These are phyloP conservation scores for Emergomyces pasteurianus DNA, from an alignment of 2,329 filamentous ascomycete genomes.

Conservation along the genomic window DNA sequence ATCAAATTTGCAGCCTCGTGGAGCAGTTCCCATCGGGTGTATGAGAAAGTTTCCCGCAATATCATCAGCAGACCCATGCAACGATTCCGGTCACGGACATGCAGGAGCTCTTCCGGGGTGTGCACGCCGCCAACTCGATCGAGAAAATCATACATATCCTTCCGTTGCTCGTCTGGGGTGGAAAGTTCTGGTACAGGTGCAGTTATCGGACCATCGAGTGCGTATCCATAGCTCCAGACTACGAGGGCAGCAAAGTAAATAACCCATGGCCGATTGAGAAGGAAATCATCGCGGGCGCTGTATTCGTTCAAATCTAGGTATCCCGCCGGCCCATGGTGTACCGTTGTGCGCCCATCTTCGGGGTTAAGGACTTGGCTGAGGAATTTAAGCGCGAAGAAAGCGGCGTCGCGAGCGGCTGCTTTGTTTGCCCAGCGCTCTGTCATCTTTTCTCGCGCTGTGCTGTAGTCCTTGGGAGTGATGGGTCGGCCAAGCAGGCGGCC, in stretches of 20 bases:
- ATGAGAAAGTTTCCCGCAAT: conserved; percentile 66
- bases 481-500: conserved; percentile 72
- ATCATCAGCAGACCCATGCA: conserved; percentile 73
- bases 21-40: conserved; percentile 81
- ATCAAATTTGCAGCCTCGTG: conserved; percentile 75
- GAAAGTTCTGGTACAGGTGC: conserved; percentile 37
- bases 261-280: conserved; percentile 89
- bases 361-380: conserved; percentile 70
- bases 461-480: conserved; percentile 72
- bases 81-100: conserved; percentile 63
- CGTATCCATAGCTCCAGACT: conserved; percentile 91
- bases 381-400: conserved; percentile 85
- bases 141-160: conserved; percentile 71
- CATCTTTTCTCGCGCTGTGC: conserved; percentile 68
- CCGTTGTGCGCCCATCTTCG: conserved; percentile 31
- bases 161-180: conserved; percentile 53
- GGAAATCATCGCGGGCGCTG: conserved; percentile 72
- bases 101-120: conserved; percentile 65
- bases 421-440: conserved; percentile 81
- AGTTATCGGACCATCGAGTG: conserved; percentile 65
- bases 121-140: conserved; percentile 57
- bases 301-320: conserved; percentile 39
- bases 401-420: conserved; percentile 77
- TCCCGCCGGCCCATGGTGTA: conserved; percentile 2
- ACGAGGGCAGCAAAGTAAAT: conserved; percentile 86